phyloP scores from a whole-genome alignment of 169 alveolate species.

The Ichthyophthirius multifiliis region DNA sequence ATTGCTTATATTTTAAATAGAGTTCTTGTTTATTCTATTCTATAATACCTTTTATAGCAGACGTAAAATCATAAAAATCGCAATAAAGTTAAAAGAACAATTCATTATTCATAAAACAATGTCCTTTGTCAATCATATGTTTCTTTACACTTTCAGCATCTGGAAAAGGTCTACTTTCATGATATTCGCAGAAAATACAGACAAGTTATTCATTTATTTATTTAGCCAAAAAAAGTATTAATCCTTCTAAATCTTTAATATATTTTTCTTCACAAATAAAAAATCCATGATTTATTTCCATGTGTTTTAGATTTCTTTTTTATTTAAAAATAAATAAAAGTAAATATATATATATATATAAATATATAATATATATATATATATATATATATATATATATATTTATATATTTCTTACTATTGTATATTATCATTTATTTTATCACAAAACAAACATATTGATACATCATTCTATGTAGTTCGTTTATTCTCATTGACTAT shows the following conservation, averaged over 20 bases:
- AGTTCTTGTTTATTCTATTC: background rate
- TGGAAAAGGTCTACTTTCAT: slow-evolving; percentile 7
- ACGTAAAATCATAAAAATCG: slow-evolving; percentile 27
- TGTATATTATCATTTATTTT: slow-evolving; percentile 1
- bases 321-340: background rate
- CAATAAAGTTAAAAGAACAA: slow-evolving; percentile 12
- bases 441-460: slow-evolving; percentile 42
- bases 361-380: too few species aligned
- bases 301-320: slow-evolving; percentile 17
- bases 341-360: background rate
- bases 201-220: slow-evolving; percentile 22
- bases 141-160: slow-evolving; percentile 12
- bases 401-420: background rate
- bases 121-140: slow-evolving; percentile 39
- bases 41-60: background rate
- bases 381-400: background rate
- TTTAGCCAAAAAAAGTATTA: slow-evolving; percentile 25
- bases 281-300: slow-evolving; percentile 40
- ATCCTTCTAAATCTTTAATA: slow-evolving; percentile 11
- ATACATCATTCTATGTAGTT: slow-evolving; percentile 1
- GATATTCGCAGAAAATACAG: slow-evolving; percentile 26
- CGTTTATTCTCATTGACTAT: background rate
- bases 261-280: slow-evolving; percentile 25
- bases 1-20: slow-evolving; percentile 4
- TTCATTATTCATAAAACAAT: slow-evolving; percentile 34